These are phyloP conservation scores for Gossypium sturtianum DNA, from an alignment of 345 rosid species.

Conservation along the genomic window DNA sequence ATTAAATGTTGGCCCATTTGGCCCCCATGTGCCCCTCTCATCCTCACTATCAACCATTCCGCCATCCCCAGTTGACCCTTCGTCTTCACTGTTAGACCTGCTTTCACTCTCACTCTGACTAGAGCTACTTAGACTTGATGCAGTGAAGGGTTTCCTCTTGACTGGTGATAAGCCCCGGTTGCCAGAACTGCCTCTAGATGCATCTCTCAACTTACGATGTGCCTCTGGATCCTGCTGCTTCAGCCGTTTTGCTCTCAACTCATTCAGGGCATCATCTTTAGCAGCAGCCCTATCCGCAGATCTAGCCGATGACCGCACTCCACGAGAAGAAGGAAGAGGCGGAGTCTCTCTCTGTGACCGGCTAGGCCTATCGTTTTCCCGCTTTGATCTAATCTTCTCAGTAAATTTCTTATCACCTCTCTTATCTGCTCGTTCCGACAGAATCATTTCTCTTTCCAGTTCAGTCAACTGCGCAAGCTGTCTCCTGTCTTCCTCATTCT, in stretches of 20 bases:
- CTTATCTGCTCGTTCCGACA: constrained; percentile 84
- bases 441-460: constrained; percentile 87
- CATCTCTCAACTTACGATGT: constrained; percentile 72
- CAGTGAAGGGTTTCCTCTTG: constrained; percentile 52
- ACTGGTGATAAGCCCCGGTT: constrained; percentile 55
- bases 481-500: constrained; percentile 74
- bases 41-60: constrained; percentile 94
- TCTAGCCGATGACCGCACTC: constrained; percentile 79
- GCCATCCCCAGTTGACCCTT: constrained; percentile 75
- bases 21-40: constrained; percentile 51
- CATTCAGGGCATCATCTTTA: constrained; percentile 84
- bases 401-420: constrained; percentile 83
- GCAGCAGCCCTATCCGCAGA: constrained; percentile 95
- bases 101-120: constrained; percentile 86
- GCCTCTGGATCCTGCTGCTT: constrained; percentile 95
- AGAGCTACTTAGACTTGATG: constrained; percentile 71
- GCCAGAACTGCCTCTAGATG: constrained; percentile 60
- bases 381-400: constrained; percentile 71
- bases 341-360: constrained; percentile 60
- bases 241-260: constrained; percentile 79
- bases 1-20: constrained; percentile 59
- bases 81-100: constrained; percentile 83
- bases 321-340: constrained; percentile 54
- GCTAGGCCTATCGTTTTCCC: constrained; percentile 61
- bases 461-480: constrained; percentile 77